Evolutionary conservation across 345 rosid genomes (phyloP), one percentile per base, ranked within the genome.

Genomic region (Gossypium sturtianum): DNA sequence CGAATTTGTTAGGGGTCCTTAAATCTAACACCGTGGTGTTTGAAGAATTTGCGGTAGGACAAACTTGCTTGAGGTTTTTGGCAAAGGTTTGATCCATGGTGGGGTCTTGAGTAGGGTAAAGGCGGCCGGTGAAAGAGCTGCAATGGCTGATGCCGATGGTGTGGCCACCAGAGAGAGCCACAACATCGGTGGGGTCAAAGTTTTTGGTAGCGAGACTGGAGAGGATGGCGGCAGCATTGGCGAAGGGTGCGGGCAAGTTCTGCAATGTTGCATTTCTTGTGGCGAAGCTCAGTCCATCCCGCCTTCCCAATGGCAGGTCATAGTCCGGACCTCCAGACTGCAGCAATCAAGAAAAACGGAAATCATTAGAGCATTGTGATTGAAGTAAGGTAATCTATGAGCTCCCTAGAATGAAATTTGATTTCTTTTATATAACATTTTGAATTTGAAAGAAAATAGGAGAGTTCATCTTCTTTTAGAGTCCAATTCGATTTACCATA

Each of bases 131-230:
- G 84, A 94, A 94, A 9, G 93, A 77, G 0, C 77, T 4, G 80
- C 97, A 92, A 77, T 92, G 97, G 20, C 84, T 71, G 3, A 87
- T 74, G 1, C 97, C 97, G 17, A 92, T 86, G 69, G 97, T 94
- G 85, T 92, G 98, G 73, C 90, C 95, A 34, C 98, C 98, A 7
- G 98, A 92, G 41, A 90, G 93, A 61, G 97, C 97, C 0, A 94
- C 98, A 0, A 83, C 82, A 63, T 94, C 97, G 43, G 86, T 90
- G 70, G 89, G 71, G 76, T 89, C 83, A 0, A 94, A 75, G 49
- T 80, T 82, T 47, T 90, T 84, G 65, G 73, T 60, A 48, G 83
- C 85, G 8, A 92, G 80, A 25, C 83, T 74, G 64, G 74, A 2
- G 54, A 92, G 88, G 64, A 92, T 73, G 53, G 23, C 13, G 41